Evolutionary conservation across 2,329 filamentous ascomycete species (phyloP).

Genomic region (Venturia nashicola): DNA sequence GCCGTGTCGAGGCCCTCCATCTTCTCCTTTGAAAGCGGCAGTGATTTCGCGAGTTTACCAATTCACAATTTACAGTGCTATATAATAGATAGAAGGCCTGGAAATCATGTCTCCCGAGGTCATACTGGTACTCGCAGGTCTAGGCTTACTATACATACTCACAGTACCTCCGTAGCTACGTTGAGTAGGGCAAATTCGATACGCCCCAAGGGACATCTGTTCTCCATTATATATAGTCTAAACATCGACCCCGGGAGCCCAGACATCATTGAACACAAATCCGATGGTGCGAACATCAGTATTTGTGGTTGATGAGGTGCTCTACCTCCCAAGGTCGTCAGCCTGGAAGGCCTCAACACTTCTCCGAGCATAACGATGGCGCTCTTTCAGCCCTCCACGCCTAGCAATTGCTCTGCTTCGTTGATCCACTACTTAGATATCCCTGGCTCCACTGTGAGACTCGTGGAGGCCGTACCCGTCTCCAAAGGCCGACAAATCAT

Average conservation of each 20-base stretch:
- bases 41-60: no score
- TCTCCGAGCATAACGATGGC: background rate
- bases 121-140: no score
- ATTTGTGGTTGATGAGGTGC: background rate
- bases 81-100: no score
- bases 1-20: no score
- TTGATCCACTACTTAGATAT: background rate
- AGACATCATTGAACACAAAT: background rate
- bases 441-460: slow-evolving; percentile 12
- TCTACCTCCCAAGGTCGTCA: background rate
- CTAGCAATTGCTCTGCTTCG: background rate
- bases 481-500: slow-evolving; percentile 13
- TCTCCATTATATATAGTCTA: background rate
- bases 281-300: background rate
- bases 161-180: no score
- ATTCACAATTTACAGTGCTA: no score
- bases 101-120: no score
- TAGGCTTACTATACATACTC: no score
- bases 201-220: background rate
- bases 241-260: no score
- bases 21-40: no score
- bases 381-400: background rate
- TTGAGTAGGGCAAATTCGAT: background rate
- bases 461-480: slow-evolving; percentile 12
- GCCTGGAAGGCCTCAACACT: background rate